Evolutionary conservation across 2,329 filamentous ascomycete genomes (phyloP), one percentile per base, ranked within the genome.

Genomic region (Zarea fungicola): DNA sequence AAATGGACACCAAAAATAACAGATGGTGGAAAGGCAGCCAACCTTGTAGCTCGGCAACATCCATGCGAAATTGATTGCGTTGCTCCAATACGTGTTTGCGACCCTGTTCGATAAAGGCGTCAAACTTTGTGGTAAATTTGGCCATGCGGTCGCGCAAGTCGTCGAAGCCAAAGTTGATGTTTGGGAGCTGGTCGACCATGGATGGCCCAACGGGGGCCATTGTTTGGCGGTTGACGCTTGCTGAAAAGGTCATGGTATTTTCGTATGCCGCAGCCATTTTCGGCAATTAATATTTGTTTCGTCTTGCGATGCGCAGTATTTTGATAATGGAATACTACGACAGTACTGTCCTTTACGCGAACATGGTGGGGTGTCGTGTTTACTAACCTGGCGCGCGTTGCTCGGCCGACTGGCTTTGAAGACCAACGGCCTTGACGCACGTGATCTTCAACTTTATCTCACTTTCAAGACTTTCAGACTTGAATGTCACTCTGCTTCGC

Each of bases 101-200:
- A 0, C 91, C 90, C 55, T 88, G 84, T 62, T 96, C 92, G 55
- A 99, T 96, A 59, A 96, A 97, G 0, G 84, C 83, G 64, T 99
- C 93, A 60, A 99, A 99, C 58, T 83, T 86, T 8, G 82, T 78
- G 0, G 87, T 96, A 65, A 99, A 99, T 55, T 87, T 89, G 47
- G 85, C 80, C 93, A 99, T 97, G 69, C 90, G 87, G 61, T 92
- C 89, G 69, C 92, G 91, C 63, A 99, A 71, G 58, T 96, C 89
- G 60, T 97, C 91, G 67, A 97, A 97, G 51, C 90, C 90, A 66
- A 99, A 97, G 68, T 96, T 90, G 67, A 95, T 87, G 64, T 79
- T 88, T 29, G 93, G 93, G 8, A 99, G 81, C 42, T 82, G 81
- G 64, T 90, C 86, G 35, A 84, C 85, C 71, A 88, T 81, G 6